These are phyloP conservation scores for Tephrocybe rancida DNA, from an alignment of 768 basidiomycete species.

Conservation along the genomic window DNA sequence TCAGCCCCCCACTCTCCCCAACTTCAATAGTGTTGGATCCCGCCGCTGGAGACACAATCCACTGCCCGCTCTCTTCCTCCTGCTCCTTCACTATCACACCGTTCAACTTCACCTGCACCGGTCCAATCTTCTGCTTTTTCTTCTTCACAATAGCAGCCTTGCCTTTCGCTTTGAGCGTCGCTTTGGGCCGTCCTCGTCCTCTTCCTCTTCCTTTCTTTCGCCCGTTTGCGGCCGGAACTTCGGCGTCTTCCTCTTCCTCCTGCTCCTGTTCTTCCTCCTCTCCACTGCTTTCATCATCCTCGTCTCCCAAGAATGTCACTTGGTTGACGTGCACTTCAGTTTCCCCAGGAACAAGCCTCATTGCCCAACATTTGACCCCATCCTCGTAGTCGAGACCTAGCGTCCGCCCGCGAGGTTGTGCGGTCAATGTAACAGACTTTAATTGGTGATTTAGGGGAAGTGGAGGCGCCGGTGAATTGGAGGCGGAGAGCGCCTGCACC, in stretches of 20 bases:
- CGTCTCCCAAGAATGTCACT: slow-evolving; percentile 55
- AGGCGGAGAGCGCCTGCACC: slow-evolving; percentile 29
- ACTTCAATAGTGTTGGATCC: slow-evolving; percentile 72
- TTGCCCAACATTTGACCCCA: slow-evolving; percentile 75
- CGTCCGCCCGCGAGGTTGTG: slow-evolving; percentile 61
- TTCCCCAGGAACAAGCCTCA: slow-evolving; percentile 63
- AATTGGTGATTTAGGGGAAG: slow-evolving; percentile 47
- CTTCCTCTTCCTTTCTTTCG: slow-evolving; percentile 41
- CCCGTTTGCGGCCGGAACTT: slow-evolving; percentile 44
- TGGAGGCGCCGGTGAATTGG: slow-evolving; percentile 41
- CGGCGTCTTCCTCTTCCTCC: slow-evolving; percentile 46
- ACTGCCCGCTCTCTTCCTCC: slow-evolving; percentile 49
- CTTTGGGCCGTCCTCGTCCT: slow-evolving; percentile 36
- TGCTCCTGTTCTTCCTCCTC: slow-evolving; percentile 54
- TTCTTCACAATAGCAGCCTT: slow-evolving; percentile 40
- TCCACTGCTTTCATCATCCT: slow-evolving; percentile 61
- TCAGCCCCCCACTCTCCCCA: slow-evolving; percentile 67
- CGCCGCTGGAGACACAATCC: slow-evolving; percentile 61
- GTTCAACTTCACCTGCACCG: slow-evolving; percentile 67
- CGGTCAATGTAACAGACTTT: slow-evolving; percentile 51
- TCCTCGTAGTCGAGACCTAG: slow-evolving; percentile 65
- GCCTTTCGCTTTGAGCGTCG: slow-evolving; percentile 25
- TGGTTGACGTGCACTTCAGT: slow-evolving; percentile 54
- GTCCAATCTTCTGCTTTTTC: slow-evolving; percentile 51
- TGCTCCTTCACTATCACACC: slow-evolving; percentile 50